Evolutionary conservation across 306 rosid genomes (phyloP).

Genomic region (Prunus mira): DNA sequence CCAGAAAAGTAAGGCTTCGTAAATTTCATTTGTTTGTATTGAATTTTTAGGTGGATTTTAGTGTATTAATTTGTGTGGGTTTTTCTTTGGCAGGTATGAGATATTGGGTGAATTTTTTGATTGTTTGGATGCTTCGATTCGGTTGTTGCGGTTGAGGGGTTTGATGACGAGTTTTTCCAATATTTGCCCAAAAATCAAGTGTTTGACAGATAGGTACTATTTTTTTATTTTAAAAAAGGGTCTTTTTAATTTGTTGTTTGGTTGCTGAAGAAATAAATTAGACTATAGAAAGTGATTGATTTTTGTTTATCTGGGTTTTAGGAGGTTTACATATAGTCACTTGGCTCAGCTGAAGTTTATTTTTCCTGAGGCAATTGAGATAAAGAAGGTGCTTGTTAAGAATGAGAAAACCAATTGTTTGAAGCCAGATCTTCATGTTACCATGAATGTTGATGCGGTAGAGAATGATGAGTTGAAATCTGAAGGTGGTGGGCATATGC

Average conservation of each 20-base stretch:
- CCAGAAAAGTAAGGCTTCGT: conserved; percentile 47
- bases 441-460: conserved; percentile 34
- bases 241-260: neutral
- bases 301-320: conserved; percentile 17
- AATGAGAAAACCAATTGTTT: conserved; percentile 62
- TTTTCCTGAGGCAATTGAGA: conserved; percentile 62
- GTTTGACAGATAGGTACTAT: conserved; percentile 62
- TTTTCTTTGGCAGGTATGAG: conserved; percentile 43
- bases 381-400: conserved; percentile 39
- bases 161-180: conserved; percentile 37
- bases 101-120: conserved; percentile 48
- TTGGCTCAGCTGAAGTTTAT: conserved; percentile 73
- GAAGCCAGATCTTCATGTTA: conserved; percentile 68
- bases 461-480: conserved; percentile 29
- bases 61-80: neutral
- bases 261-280: neutral
- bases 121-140: conserved; percentile 51
- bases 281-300: neutral
- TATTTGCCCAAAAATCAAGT: conserved; percentile 47
- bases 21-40: neutral
- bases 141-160: conserved; percentile 48
- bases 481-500: conserved; percentile 29
- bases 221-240: neutral
- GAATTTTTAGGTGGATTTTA: neutral
- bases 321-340: conserved; percentile 73